Percentiles rank a stretch among this genome's conserved stretches.
These are phyloP conservation scores for Heterobasidion irregulare DNA, from an alignment of 1,284 basidiomycete species.

Conservation along the genomic window DNA sequence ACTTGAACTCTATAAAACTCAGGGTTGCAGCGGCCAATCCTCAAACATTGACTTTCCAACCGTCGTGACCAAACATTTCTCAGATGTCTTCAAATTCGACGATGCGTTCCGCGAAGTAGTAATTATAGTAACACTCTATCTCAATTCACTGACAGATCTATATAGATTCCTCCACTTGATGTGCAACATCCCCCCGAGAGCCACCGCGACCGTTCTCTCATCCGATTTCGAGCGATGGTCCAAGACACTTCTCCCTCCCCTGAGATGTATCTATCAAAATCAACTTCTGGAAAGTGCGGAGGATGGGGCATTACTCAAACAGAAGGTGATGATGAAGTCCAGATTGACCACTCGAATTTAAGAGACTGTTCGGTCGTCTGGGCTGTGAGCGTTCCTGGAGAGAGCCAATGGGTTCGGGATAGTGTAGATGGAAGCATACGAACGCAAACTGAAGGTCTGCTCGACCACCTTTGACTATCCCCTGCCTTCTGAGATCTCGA, in stretches of 20 bases:
- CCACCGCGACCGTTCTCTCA: constrained; percentile 41
- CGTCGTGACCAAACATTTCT: constrained; percentile 42
- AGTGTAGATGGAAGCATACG: constrained; percentile 24
- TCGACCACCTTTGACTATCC: too few species aligned
- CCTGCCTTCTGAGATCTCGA: neutral
- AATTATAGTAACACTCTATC: constrained; percentile 4
- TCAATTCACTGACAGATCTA: neutral
- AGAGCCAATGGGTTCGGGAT: constrained; percentile 39
- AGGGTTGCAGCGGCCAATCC: constrained; percentile 3
- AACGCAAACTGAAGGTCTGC: neutral
- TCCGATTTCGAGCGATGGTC: constrained; percentile 69
- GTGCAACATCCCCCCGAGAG: constrained; percentile 35
- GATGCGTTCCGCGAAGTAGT: constrained; percentile 39
- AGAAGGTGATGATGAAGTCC: constrained; percentile 15
- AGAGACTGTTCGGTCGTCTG: constrained; percentile 56
- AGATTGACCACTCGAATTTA: constrained; percentile 41
- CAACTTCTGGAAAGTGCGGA: constrained; percentile 35
- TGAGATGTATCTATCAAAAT: constrained; percentile 57
- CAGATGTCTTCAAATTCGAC: constrained; percentile 29
- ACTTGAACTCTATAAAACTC: constrained; percentile 32
- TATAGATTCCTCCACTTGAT: constrained; percentile 49
- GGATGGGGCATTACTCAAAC: constrained; percentile 58
- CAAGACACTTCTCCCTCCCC: constrained; percentile 69
- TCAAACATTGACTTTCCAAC: constrained; percentile 30
- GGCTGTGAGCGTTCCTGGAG: constrained; percentile 64